Conservation (phyloP, 78 protist species). For the Dictyostelium citrinum region DNA sequence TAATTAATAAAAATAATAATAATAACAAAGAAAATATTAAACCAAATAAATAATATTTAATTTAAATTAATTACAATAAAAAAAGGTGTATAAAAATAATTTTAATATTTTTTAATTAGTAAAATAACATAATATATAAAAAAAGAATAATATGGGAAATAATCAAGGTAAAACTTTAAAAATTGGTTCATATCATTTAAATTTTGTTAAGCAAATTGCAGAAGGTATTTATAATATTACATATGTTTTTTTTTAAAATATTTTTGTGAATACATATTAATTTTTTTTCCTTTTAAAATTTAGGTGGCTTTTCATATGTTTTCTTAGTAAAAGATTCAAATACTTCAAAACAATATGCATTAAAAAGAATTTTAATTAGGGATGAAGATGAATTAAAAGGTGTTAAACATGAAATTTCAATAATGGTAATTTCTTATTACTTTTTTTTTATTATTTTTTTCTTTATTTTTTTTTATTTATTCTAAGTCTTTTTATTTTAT, state of each 20-base stretch:
- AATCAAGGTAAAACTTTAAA: conserved; percentile 52
- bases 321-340: conserved; percentile 45
- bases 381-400: conserved; percentile 36
- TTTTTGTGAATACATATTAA: no score
- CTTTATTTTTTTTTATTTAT: neutral
- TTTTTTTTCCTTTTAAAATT: neutral
- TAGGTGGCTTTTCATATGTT: conserved; percentile 72
- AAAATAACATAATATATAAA: no score
- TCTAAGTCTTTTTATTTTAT: neutral
- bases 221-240: conserved; percentile 34
- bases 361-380: conserved; percentile 59
- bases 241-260: no score
- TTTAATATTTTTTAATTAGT: neutral
- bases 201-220: conserved; percentile 67
- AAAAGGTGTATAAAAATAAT: neutral
- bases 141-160: conserved; percentile 11
- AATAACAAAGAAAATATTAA: neutral
- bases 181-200: conserved; percentile 48
- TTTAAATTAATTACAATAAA: no score
- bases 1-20: neutral
- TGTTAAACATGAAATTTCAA: conserved; percentile 48
- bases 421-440: conserved; percentile 10
- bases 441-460: neutral
- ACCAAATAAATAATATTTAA: no score
- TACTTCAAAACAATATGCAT: conserved; percentile 52